Conservation (phyloP, 345 rosid genomes). For the Eutrema japonicum region DNA sequence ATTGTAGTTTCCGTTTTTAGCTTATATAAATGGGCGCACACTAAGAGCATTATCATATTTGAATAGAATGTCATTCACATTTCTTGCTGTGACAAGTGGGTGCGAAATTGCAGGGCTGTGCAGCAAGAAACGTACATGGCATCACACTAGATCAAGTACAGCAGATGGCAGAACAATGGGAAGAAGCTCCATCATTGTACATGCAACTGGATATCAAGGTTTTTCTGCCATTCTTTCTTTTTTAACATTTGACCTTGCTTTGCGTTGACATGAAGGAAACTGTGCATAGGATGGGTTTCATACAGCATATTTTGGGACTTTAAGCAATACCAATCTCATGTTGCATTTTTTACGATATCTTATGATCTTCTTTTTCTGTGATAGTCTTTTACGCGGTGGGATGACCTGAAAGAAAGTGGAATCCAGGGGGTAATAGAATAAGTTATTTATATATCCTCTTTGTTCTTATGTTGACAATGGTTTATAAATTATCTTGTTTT, state of each 20-base stretch:
- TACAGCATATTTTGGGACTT: slow-evolving; percentile 11
- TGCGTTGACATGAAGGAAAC: slow-evolving; percentile 3
- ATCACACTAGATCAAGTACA: slow-evolving; percentile 77
- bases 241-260: slow-evolving; percentile 1
- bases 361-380: slow-evolving; percentile 41
- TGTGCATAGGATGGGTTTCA: slow-evolving; percentile 7
- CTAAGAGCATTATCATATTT: not conserved
- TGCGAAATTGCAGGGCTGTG: slow-evolving; percentile 77
- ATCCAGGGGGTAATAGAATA: slow-evolving; percentile 76
- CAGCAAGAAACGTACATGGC: slow-evolving; percentile 93
- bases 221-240: slow-evolving; percentile 12
- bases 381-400: slow-evolving; percentile 81
- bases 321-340: not conserved
- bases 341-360: slow-evolving; percentile 5
- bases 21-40: too few species aligned
- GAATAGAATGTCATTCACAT: slow-evolving; percentile 2
- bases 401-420: slow-evolving; percentile 76
- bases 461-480: not conserved
- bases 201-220: slow-evolving; percentile 84
- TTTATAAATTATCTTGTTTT: slow-evolving; percentile 24
- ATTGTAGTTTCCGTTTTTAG: too few species aligned
- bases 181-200: slow-evolving; percentile 81
- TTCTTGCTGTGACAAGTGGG: slow-evolving; percentile 32
- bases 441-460: slow-evolving; percentile 17
- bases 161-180: slow-evolving; percentile 84